Base-by-base conservation (phyloP, 768 basidiomycete species). In the Hysterangium stoloniferum region DNA sequence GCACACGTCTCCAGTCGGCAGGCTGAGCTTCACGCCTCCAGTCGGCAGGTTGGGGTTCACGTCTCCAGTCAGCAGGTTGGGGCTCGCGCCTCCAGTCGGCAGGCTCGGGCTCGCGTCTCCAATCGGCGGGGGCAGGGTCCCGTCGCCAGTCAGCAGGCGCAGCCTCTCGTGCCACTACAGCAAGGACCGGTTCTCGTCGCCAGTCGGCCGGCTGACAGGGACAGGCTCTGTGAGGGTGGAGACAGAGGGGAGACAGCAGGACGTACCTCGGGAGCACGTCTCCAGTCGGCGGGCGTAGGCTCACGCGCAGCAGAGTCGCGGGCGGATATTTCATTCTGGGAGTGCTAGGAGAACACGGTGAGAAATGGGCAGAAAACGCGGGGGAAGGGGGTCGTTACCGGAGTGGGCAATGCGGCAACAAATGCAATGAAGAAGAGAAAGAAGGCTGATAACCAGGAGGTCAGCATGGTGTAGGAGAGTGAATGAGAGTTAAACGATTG, bases 31-130 rank as follows among this genome's bases (percentile, higher is more conserved):
- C 38, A 11, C 38, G 38, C 8, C 25, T 41, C 38, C 38, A 41
- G 19, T 41, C 38, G 3, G 38, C 38, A 7, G 38, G 38, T 24
- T 7, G 17, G 40, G 17, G 42, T 25, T 4, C 20, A 27, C 43
- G 44, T 15, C 15, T 45, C 44, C 44, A 45, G 44, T 45, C 44
- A 1, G 44, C 44, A n/a, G n/a, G n/a, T n/a, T n/a, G n/a, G 33
- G 33, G 33, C 33, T 34, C 33, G 9, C 42, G 42, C 28, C 28
- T 44, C 42, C 42, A 44, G 22, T 22, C 42, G 3, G 42, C 42
- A 13, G 42, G 42, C 42, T 44, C 41, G 6, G 42, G 42, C 22
- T 44, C 42, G 28, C 42, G 42, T 13, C 28, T 44, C 42, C 42
- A 44, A 27, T 44, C 42, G 12, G 42, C 42, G 19, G 42, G 42